These are phyloP conservation scores for Aspergillus piperis DNA, from an alignment of 2,329 filamentous ascomycete species.

Conservation along the genomic window DNA sequence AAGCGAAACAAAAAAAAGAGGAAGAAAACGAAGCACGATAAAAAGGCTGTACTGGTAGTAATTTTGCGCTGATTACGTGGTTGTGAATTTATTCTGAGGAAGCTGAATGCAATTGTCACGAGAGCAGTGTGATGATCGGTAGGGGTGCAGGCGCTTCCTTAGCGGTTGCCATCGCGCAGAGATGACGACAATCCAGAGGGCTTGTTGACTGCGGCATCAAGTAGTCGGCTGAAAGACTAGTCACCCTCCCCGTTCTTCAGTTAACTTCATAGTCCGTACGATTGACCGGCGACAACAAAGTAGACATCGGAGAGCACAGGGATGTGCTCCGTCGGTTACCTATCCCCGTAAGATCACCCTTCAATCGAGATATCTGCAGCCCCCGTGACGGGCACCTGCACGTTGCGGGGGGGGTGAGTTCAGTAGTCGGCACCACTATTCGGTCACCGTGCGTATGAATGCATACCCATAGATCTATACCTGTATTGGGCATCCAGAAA, in stretches of 20 bases:
- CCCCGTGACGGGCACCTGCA: conserved; percentile 5
- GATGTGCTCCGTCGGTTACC: neutral
- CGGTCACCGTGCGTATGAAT: neutral
- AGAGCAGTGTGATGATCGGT: neutral
- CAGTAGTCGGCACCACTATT: neutral
- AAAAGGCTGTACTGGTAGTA: conserved; percentile 14
- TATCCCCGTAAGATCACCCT: neutral
- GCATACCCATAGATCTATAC: neutral
- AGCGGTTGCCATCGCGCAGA: neutral
- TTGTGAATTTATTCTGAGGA: conserved; percentile 9
- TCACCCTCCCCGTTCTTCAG: neutral
- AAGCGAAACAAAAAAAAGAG: conserved; percentile 5
- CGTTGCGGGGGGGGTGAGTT: neutral
- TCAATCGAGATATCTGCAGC: neutral
- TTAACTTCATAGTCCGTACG: neutral
- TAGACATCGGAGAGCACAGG: neutral
- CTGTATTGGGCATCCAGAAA: neutral
- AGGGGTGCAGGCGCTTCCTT: neutral
- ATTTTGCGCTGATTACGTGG: conserved; percentile 7
- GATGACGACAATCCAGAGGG: neutral
- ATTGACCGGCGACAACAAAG: neutral
- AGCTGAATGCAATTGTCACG: conserved; percentile 11
- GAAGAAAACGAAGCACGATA: neutral
- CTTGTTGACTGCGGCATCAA: neutral
- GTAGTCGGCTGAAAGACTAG: neutral